Percentiles rank a stretch among this genome's conserved stretches.
Conservation (phyloP, 805 yeast species). For the Kodamaea fukazawae region DNA sequence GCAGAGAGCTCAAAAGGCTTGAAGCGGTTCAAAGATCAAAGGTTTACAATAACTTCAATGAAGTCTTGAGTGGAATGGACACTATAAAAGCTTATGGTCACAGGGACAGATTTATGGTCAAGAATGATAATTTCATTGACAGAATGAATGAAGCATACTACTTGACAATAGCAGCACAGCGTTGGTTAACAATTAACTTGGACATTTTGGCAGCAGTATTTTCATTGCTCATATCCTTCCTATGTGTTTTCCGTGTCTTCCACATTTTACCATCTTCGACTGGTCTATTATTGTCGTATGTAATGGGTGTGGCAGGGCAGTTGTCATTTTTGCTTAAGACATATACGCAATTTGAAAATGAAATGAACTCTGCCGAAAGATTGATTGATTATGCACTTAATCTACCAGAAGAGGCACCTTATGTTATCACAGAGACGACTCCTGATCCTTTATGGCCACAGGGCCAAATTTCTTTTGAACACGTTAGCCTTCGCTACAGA, state of each 20-base stretch:
- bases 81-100: conserved; percentile 62
- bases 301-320: conserved; percentile 53
- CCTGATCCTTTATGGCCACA: conserved; percentile 52
- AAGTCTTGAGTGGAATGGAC: conserved; percentile 61
- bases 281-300: conserved; percentile 66
- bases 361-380: conserved; percentile 75
- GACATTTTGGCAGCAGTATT: conserved; percentile 53
- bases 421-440: conserved; percentile 42
- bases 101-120: conserved; percentile 44
- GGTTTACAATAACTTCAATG: conserved; percentile 71
- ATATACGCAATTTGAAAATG: conserved; percentile 70
- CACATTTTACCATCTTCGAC: conserved; percentile 57
- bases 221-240: conserved; percentile 52
- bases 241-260: conserved; percentile 61
- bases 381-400: conserved; percentile 58
- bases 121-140: conserved; percentile 49
- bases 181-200: conserved; percentile 67
- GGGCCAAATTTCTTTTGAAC: conserved; percentile 47
- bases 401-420: conserved; percentile 67
- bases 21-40: conserved; percentile 70
- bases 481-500: conserved; percentile 55
- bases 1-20: conserved; percentile 72
- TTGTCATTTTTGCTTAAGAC: conserved; percentile 61
- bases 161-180: conserved; percentile 60
- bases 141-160: conserved; percentile 67